Conservation (phyloP, 2,329 filamentous ascomycete genomes). For the Talaromyces amestolkiae region DNA sequence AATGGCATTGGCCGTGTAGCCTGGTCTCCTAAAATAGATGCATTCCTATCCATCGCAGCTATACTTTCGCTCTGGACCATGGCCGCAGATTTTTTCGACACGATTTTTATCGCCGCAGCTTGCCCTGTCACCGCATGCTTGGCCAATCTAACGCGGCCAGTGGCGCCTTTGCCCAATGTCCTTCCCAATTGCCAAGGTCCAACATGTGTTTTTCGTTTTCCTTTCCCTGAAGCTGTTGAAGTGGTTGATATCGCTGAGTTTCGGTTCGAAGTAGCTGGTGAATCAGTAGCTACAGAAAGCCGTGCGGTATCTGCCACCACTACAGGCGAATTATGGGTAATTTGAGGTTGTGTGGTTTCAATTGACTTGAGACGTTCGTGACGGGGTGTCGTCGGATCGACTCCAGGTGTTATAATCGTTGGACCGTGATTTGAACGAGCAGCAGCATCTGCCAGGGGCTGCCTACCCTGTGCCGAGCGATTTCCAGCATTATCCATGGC, state of each 20-base stretch:
- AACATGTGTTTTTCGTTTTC: constrained; percentile 68
- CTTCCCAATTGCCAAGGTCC: constrained; percentile 92
- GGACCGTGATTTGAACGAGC: constrained; percentile 48
- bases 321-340: constrained; percentile 30
- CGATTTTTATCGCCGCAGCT: constrained; percentile 90
- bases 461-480: constrained; percentile 26
- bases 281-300: constrained; percentile 52
- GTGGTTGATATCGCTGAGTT: constrained; percentile 55
- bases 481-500: constrained; percentile 25
- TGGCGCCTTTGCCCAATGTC: constrained; percentile 85
- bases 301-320: constrained; percentile 50
- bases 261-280: constrained; percentile 49
- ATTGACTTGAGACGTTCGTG: constrained; percentile 24
- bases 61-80: constrained; percentile 83
- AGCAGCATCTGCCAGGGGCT: constrained; percentile 50
- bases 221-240: constrained; percentile 55
- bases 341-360: constrained; percentile 26
- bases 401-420: constrained; percentile 22
- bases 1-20: constrained; percentile 74
- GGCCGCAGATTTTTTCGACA: constrained; percentile 76
- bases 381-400: constrained; percentile 16
- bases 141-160: constrained; percentile 80
- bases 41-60: constrained; percentile 74
- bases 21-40: constrained; percentile 54
- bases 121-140: constrained; percentile 76